A percentile compares a stretch with the other conserved stretches of the same genome.
Evolutionary conservation across 768 basidiomycete species (phyloP).

Genomic region (Phylloporus scabripes): DNA sequence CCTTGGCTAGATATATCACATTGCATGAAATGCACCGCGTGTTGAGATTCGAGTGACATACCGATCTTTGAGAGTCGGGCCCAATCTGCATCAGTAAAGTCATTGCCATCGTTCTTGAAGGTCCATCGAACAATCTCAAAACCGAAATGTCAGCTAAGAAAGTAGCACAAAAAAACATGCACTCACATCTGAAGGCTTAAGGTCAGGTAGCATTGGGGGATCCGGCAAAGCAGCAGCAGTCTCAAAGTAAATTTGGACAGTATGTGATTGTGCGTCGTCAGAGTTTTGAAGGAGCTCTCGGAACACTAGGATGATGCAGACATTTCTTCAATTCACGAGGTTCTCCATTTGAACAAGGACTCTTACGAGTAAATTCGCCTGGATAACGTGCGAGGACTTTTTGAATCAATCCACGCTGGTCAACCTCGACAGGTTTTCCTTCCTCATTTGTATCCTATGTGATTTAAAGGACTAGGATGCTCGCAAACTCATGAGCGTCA

Average conservation of each 20-base stretch:
- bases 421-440: constrained; percentile 42
- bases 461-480: not conserved
- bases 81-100: constrained; percentile 89
- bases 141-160: not conserved
- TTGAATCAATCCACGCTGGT: constrained; percentile 88
- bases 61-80: constrained; percentile 84
- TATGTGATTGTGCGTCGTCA: constrained; percentile 74
- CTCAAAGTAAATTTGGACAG: constrained; percentile 74
- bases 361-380: constrained; percentile 75
- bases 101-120: constrained; percentile 85
- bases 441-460: not conserved
- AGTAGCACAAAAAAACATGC: not conserved
- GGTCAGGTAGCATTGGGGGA: not conserved
- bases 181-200: not conserved
- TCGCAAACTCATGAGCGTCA: not conserved
- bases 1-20: constrained; percentile 54
- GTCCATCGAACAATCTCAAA: constrained; percentile 72
- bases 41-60: constrained; percentile 22
- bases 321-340: too few relatives aligned
- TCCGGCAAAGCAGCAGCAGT: constrained; percentile 34
- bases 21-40: not conserved
- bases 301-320: constrained; percentile 36
- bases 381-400: constrained; percentile 93
- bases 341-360: too few relatives aligned
- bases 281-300: constrained; percentile 92